Conservation (phyloP, 768 basidiomycete species). For the Lactarius evosmus region DNA sequence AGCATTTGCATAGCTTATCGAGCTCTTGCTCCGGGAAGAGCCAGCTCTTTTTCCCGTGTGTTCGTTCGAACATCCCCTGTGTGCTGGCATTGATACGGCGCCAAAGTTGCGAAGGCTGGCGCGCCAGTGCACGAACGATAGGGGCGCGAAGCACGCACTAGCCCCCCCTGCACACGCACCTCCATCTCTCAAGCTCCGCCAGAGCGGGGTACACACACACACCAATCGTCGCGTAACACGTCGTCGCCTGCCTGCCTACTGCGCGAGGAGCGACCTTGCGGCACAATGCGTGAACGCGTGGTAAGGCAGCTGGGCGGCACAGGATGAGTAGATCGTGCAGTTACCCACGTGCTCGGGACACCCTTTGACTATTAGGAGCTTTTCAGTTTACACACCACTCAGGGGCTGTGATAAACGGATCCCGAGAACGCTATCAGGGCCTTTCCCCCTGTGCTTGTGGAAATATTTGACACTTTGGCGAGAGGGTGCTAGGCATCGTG, state of each 20-base stretch:
- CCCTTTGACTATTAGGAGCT: conserved; percentile 2
- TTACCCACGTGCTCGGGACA: conserved; percentile 61
- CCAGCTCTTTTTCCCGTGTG: no score
- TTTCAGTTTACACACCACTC: conserved; percentile 52
- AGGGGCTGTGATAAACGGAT: conserved; percentile 77
- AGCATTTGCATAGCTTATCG: no score
- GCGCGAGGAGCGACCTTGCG: conserved; percentile 56
- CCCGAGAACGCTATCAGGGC: no score
- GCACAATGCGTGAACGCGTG: conserved; percentile 70
- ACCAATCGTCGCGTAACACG: conserved; percentile 49
- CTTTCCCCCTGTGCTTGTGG: conserved; percentile 72
- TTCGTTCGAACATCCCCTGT: no score
- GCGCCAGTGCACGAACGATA: no score
- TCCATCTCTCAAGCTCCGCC: conserved; percentile 77
- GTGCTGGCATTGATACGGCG: no score
- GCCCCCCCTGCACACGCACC: conserved; percentile 49
- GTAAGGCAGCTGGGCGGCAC: conserved; percentile 57
- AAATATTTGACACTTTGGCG: conserved; percentile 73
- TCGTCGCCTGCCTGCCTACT: conserved; percentile 46
- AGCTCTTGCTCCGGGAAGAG: no score
- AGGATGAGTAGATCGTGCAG: conserved; percentile 64
- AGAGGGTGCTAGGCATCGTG: no score
- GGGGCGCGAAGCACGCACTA: conserved; percentile 39
- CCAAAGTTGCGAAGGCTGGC: no score
- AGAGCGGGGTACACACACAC: conserved; percentile 54